A percentile compares a stretch with the other conserved stretches of the same genome.
Evolutionary conservation across 768 basidiomycete genomes (phyloP).

Genomic region (Lentinula raphanica): DNA sequence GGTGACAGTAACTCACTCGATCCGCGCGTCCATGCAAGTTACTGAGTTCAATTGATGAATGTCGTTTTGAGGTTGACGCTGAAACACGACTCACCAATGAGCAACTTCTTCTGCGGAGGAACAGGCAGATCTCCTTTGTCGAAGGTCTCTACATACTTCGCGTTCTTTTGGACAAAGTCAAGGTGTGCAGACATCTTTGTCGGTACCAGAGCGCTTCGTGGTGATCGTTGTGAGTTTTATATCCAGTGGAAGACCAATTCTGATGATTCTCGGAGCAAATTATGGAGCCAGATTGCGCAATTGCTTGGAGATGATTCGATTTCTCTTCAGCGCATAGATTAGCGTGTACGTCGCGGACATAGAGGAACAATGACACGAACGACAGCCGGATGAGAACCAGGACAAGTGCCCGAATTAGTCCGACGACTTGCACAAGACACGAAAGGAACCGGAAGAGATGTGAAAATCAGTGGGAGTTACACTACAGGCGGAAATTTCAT

Average conservation of each 20-base stretch:
- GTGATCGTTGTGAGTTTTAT: not conserved
- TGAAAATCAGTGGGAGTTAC: too few relatives aligned
- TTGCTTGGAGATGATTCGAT: not conserved
- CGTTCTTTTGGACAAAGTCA: constrained; percentile 31
- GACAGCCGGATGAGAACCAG: too few relatives aligned
- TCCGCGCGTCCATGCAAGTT: constrained; percentile 72
- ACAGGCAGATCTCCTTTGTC: constrained; percentile 32
- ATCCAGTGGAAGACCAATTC: not conserved
- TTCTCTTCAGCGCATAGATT: not conserved
- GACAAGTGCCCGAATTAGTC: too few relatives aligned
- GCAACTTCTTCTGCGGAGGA: constrained; percentile 37
- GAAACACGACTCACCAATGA: constrained; percentile 27
- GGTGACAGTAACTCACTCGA: constrained; percentile 43
- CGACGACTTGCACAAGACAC: too few relatives aligned
- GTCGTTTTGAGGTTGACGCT: not conserved
- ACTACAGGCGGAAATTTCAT: too few relatives aligned
- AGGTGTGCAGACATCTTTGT: constrained; percentile 1
- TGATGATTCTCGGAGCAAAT: not conserved
- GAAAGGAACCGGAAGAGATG: too few relatives aligned
- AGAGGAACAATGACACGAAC: too few relatives aligned
- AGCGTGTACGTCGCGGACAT: not conserved
- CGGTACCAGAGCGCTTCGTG: not conserved
- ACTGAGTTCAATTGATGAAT: constrained; percentile 27
- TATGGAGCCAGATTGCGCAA: not conserved
- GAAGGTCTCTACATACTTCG: constrained; percentile 33